These are phyloP conservation scores for Colletotrichum sp. DNA, from an alignment of 2,329 filamentous ascomycete species.

Conservation along the genomic window DNA sequence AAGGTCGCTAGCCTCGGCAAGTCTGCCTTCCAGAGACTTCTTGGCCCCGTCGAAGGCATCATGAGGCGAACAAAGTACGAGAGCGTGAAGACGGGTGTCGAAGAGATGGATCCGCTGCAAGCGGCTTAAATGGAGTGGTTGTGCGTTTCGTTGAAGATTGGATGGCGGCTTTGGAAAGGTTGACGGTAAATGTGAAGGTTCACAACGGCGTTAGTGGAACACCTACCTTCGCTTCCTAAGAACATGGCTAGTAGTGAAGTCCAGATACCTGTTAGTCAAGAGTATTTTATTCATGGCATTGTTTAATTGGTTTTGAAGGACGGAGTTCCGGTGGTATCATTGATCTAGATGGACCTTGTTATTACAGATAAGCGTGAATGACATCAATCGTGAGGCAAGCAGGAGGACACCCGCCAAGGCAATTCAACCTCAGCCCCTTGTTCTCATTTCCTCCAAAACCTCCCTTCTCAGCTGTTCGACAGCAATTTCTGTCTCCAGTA, in stretches of 20 bases:
- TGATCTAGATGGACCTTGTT: not conserved
- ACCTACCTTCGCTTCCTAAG: slow-evolving; percentile 37
- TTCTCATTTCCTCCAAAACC: slow-evolving; percentile 66
- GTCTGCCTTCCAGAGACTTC: slow-evolving; percentile 89
- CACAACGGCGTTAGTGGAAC: slow-evolving; percentile 28
- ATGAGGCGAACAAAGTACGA: slow-evolving; percentile 80
- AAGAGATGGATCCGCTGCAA: slow-evolving; percentile 72
- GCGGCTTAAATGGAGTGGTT: slow-evolving; percentile 27
- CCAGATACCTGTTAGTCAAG: slow-evolving; percentile 33
- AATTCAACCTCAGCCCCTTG: not conserved
- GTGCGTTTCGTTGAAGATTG: slow-evolving; percentile 12
- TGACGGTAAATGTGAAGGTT: slow-evolving; percentile 9
- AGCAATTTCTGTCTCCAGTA: slow-evolving; percentile 87
- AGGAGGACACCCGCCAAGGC: not conserved
- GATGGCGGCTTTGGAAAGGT: slow-evolving; percentile 7
- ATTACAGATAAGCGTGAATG: not conserved
- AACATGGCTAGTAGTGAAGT: slow-evolving; percentile 36
- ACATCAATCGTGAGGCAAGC: not conserved
- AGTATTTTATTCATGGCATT: slow-evolving; percentile 2
- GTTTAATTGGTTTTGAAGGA: not conserved
- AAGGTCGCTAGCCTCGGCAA: slow-evolving; percentile 94
- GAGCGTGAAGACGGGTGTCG: slow-evolving; percentile 64
- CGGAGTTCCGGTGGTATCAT: slow-evolving; percentile 2
- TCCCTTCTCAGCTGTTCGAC: slow-evolving; percentile 73
- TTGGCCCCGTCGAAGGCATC: slow-evolving; percentile 93